These are phyloP conservation scores for Phytopythium cucurbitacearum DNA, from an alignment of 352 stramenopile genomes.

Conservation along the genomic window DNA sequence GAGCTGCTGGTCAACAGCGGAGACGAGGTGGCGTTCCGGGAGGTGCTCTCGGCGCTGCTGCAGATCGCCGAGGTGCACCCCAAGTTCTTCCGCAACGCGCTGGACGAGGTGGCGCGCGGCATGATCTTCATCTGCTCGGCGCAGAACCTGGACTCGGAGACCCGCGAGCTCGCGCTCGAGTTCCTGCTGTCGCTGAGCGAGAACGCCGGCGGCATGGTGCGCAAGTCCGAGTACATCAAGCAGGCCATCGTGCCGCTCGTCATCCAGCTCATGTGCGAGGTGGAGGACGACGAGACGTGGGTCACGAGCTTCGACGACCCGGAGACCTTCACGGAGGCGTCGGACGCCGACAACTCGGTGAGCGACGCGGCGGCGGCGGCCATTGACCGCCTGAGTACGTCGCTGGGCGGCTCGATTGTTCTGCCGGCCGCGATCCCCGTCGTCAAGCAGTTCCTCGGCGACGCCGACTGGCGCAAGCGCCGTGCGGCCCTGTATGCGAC, in stretches of 20 bases:
- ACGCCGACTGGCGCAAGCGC: conserved; percentile 71
- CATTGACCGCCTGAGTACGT: conserved; percentile 72
- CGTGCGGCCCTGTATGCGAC: conserved; percentile 75
- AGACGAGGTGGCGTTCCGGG: conserved; percentile 66
- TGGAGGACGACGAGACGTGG: conserved; percentile 75
- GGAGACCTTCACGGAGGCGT: conserved; percentile 63
- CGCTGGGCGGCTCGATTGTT: conserved; percentile 67
- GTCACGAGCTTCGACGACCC: conserved; percentile 75
- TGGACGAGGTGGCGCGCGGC: conserved; percentile 66
- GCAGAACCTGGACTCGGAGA: conserved; percentile 63
- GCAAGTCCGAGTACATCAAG: conserved; percentile 67
- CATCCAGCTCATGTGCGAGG: conserved; percentile 78
- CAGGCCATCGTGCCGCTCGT: conserved; percentile 64
- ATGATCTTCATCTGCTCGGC: conserved; percentile 79
- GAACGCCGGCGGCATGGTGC: conserved; percentile 76
- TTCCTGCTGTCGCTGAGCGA: conserved; percentile 79
- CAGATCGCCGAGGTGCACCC: conserved; percentile 76
- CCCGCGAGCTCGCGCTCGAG: conserved; percentile 74
- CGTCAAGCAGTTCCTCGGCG: conserved; percentile 55
- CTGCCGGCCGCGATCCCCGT: conserved; percentile 75
- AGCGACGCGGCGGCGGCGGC: conserved; percentile 69
- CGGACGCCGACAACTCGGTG: conserved; percentile 58
- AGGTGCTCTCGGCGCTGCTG: conserved; percentile 68
- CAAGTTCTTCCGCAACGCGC: conserved; percentile 71
- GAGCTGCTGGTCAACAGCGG: conserved; percentile 46